phyloP scores from a whole-genome alignment of 1,284 basidiomycete species.

The Pulchroboletus neoregius region DNA sequence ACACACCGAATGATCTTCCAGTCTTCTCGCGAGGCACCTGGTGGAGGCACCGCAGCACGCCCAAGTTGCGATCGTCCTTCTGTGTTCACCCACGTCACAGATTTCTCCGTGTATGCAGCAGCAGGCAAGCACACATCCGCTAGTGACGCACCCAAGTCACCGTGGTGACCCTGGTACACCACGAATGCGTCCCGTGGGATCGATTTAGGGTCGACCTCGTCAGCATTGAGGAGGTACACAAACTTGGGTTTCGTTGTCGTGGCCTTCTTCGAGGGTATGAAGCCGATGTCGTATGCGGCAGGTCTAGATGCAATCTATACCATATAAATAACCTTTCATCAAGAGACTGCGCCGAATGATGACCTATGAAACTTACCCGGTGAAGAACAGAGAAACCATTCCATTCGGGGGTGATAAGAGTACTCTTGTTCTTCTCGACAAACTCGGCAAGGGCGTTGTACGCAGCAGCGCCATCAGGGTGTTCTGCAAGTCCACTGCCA shows the following conservation, averaged over 20 bases:
- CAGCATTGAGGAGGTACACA: conserved; percentile 95
- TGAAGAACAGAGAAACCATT: conserved; percentile 94
- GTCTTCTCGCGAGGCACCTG: conserved; percentile 93
- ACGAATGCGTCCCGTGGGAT: conserved; percentile 96
- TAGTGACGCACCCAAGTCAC: conserved; percentile 93
- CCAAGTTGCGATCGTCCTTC: conserved; percentile 93
- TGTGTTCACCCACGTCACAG: conserved; percentile 93
- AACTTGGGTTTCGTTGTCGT: conserved; percentile 86
- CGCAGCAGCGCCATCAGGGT: conserved; percentile 79
- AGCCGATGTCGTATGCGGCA: conserved; percentile 96
- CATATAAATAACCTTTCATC: conserved; percentile 25
- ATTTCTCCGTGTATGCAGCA: conserved; percentile 96
- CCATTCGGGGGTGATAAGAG: conserved; percentile 87
- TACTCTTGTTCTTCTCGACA: conserved; percentile 74
- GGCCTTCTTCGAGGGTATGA: conserved; percentile 79
- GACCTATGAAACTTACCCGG: conserved; percentile 49
- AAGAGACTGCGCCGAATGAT: not conserved
- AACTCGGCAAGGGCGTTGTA: conserved; percentile 80
- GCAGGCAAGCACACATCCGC: conserved; percentile 95
- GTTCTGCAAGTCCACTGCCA: conserved; percentile 85
- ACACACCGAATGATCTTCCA: conserved; percentile 94
- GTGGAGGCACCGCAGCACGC: conserved; percentile 90
- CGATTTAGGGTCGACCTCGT: conserved; percentile 87
- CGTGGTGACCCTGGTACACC: conserved; percentile 99
- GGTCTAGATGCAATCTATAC: conserved; percentile 78